Evolutionary conservation across 345 rosid genomes (phyloP).

Genomic region (Aurinia saxatilis): DNA sequence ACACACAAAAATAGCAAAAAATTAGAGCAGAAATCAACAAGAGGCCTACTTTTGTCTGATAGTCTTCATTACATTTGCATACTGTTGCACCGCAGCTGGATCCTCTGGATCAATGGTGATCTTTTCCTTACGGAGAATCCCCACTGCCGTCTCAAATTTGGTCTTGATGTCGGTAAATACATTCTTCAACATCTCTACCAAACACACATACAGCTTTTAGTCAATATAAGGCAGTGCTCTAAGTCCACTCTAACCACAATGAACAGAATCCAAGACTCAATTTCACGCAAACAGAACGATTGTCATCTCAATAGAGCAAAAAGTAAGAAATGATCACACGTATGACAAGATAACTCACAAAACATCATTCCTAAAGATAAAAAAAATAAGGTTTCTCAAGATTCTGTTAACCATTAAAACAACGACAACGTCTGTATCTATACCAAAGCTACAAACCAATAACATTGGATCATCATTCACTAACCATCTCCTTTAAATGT

Average conservation of each 20-base stretch:
- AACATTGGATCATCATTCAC: too few relatives aligned
- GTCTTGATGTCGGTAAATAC: conserved; percentile 77
- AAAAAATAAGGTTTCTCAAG: neutral
- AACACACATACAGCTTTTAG: neutral
- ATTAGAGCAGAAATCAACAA: neutral
- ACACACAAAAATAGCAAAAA: neutral
- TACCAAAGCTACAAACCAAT: too few relatives aligned
- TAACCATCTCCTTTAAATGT: conserved; percentile 74
- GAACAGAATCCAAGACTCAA: too few relatives aligned
- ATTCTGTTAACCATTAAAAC: too few relatives aligned
- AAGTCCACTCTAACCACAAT: neutral
- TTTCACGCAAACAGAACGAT: too few relatives aligned
- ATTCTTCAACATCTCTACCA: conserved; percentile 83
- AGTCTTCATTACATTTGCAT: conserved; percentile 85
- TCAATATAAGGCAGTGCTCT: too few relatives aligned
- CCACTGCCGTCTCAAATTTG: conserved; percentile 76
- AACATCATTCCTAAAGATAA: too few relatives aligned
- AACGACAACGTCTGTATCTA: too few relatives aligned
- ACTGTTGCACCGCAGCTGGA: conserved; percentile 79
- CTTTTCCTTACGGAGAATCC: conserved; percentile 79
- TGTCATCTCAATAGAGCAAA: too few relatives aligned
- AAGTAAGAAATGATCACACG: too few relatives aligned
- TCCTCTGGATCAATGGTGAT: conserved; percentile 87
- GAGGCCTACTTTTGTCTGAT: conserved; percentile 72
- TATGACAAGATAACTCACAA: too few relatives aligned